Base-by-base conservation (phyloP, 2,329 filamentous ascomycete genomes). In the Pseudogymnoascus sp. region DNA sequence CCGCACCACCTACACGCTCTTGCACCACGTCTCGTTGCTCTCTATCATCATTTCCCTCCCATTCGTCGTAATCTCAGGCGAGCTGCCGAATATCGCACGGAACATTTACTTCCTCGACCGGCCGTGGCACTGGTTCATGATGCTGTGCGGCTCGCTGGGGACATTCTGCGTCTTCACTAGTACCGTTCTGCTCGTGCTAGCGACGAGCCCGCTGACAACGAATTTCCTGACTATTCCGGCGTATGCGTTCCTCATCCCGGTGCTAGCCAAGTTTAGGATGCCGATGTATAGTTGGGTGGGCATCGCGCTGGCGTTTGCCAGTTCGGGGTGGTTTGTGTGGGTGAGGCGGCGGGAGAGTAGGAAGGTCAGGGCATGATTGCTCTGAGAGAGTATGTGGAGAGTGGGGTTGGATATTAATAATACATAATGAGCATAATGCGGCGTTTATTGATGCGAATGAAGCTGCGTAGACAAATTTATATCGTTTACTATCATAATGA, bases 101-200 rank as follows among this genome's bases (percentile, higher is more conserved):
- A 82, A 82, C 64, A 81, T 81, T 62, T 81, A 81, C 61, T 79
- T 81, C 70, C 74, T 83, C 10, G 80, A 83, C 63, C 78, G 82
- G 0, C 79, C 79, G 2, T 83, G 79, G 69, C 81, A 82, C 72
- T 83, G 80, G 80, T 71, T 82, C 43, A 78, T 82, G 75, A 77
- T 79, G 39, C 67, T 77, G 3, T 78, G 78, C 62, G 78, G 78
- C 2, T 78, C 78, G 1, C 69, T 80, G 6, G 78, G 77, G 3
- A 76, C 73, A 0, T 80, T 77, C 70, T 75, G 78, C 4, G 77
- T 81, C 4, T 81, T 82, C 64, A 74, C 73, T 2, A 72, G 74
- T n/a, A 79, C 77, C 1, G 71, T 82, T 59, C 69, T 81, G 14
- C 70, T 82, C 37, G 76, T 79, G 16, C 76, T 80, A 64, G 76